phyloP scores from a whole-genome alignment of 352 stramenopile genomes.

The Pythium periplocum region DNA sequence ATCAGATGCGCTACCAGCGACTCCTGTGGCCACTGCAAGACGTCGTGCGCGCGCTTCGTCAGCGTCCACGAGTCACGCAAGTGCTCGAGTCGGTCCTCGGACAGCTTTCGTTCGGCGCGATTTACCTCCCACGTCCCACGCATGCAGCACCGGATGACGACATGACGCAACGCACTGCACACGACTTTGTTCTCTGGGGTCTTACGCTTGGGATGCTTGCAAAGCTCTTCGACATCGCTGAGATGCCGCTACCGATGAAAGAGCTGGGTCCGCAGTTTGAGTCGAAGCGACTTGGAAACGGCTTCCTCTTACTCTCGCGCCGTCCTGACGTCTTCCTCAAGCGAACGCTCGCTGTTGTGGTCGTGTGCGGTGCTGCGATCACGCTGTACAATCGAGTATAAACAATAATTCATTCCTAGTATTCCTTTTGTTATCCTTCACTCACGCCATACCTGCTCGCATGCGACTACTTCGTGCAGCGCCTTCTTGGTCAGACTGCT shows the following conservation, averaged over 20 bases:
- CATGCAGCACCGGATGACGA: slow-evolving; percentile 36
- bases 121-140: slow-evolving; percentile 69
- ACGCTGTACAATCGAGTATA: slow-evolving; percentile 23
- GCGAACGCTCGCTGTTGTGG: slow-evolving; percentile 35
- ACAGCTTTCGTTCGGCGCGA: slow-evolving; percentile 56
- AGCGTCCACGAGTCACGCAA: slow-evolving; percentile 25
- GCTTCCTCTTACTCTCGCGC: slow-evolving; percentile 47
- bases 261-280: slow-evolving; percentile 55
- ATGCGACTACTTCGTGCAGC: too few relatives aligned
- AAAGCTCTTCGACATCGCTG: slow-evolving; percentile 37
- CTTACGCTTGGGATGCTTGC: slow-evolving; percentile 70
- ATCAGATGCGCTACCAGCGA: slow-evolving; percentile 42
- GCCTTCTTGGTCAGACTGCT: too few relatives aligned
- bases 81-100: slow-evolving; percentile 35
- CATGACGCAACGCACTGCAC: slow-evolving; percentile 26
- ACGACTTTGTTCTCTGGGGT: slow-evolving; percentile 85
- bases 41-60: slow-evolving; percentile 35
- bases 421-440: background rate
- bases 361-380: slow-evolving; percentile 32
- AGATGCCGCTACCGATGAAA: slow-evolving; percentile 40
- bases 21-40: slow-evolving; percentile 59
- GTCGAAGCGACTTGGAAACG: slow-evolving; percentile 34
- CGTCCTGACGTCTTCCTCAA: slow-evolving; percentile 44
- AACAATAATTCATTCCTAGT: background rate
- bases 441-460: background rate